phyloP scores from a whole-genome alignment of 495 filamentous ascomycete species.

The Neurospora hispaniola region DNA sequence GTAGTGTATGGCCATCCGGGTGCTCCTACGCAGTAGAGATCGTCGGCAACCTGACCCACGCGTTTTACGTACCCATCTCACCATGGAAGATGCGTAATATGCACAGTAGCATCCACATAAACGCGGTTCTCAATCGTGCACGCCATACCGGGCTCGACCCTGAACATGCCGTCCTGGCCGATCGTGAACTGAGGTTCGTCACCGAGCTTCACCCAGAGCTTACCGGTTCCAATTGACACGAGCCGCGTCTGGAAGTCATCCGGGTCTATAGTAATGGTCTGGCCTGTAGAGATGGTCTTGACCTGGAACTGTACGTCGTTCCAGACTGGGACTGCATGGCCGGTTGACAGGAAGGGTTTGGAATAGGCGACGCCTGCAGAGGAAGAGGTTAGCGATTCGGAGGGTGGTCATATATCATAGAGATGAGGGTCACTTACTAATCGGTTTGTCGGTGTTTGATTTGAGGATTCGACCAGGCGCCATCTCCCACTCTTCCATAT shows the following conservation, averaged over 20 bases:
- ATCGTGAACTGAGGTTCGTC: constrained; percentile 24
- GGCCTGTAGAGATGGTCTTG: constrained; percentile 20
- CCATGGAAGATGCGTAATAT: constrained; percentile 14
- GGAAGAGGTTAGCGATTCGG: background rate
- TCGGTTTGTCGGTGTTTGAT: background rate
- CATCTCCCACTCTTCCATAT: constrained; percentile 31
- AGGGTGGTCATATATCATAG: background rate
- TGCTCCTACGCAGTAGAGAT: too few relatives aligned
- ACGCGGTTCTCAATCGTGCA: constrained; percentile 22
- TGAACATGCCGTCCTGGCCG: constrained; percentile 26
- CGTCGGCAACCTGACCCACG: too few relatives aligned
- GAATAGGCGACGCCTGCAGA: constrained; percentile 23
- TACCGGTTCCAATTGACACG: constrained; percentile 26
- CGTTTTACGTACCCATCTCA: too few relatives aligned
- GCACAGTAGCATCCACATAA: constrained; percentile 27
- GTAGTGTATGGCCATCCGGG: too few relatives aligned
- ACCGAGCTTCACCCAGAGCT: constrained; percentile 20
- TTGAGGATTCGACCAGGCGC: constrained; percentile 21
- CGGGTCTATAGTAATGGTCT: constrained; percentile 9
- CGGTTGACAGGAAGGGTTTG: constrained; percentile 24
- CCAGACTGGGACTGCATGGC: constrained; percentile 16
- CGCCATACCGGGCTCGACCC: constrained; percentile 13
- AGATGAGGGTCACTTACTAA: background rate
- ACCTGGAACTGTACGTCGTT: constrained; percentile 26
- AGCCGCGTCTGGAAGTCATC: constrained; percentile 16